Evolutionary conservation across 495 filamentous ascomycete species (phyloP).

Genomic region (Parachaetomium inaequale): DNA sequence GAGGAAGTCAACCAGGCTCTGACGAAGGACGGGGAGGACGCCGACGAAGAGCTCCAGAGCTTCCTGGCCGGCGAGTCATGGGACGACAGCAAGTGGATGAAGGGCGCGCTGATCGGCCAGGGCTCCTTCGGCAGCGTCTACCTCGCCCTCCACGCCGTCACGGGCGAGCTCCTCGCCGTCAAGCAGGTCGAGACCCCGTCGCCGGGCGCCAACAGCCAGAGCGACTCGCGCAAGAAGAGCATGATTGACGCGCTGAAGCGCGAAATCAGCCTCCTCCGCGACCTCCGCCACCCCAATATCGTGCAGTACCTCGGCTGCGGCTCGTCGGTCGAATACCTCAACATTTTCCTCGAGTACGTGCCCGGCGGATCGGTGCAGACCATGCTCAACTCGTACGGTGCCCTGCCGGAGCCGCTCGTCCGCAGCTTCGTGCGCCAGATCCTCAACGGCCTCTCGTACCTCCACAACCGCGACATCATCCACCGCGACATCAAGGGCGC

Average conservation of each 20-base stretch:
- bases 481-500: slow-evolving; percentile 98
- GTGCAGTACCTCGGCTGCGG: slow-evolving; percentile 96
- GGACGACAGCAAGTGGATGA: slow-evolving; percentile 98
- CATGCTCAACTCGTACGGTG: slow-evolving; percentile 97
- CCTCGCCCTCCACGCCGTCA: slow-evolving; percentile 93
- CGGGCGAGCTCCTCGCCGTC: slow-evolving; percentile 95
- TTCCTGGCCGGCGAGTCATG: slow-evolving; percentile 91
- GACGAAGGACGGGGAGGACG: slow-evolving; percentile 85
- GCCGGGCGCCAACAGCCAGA: slow-evolving; percentile 68
- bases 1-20: slow-evolving; percentile 59
- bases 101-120: slow-evolving; percentile 92
- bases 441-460: slow-evolving; percentile 86
- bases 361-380: slow-evolving; percentile 95
- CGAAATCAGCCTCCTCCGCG: slow-evolving; percentile 90
- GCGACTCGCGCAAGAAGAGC: slow-evolving; percentile 87
- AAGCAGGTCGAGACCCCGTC: slow-evolving; percentile 97
- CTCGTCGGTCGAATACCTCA: slow-evolving; percentile 85
- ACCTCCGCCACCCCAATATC: slow-evolving; percentile 94
- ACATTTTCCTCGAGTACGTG: slow-evolving; percentile 99
- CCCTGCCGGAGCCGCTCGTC: slow-evolving; percentile 86
- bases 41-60: slow-evolving; percentile 69
- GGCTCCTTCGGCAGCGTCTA: slow-evolving; percentile 97
- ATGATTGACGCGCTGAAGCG: slow-evolving; percentile 97
- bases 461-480: slow-evolving; percentile 94
- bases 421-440: slow-evolving; percentile 98